Conservation (phyloP, 768 basidiomycete species). For the Leccinum subgranulosum region DNA sequence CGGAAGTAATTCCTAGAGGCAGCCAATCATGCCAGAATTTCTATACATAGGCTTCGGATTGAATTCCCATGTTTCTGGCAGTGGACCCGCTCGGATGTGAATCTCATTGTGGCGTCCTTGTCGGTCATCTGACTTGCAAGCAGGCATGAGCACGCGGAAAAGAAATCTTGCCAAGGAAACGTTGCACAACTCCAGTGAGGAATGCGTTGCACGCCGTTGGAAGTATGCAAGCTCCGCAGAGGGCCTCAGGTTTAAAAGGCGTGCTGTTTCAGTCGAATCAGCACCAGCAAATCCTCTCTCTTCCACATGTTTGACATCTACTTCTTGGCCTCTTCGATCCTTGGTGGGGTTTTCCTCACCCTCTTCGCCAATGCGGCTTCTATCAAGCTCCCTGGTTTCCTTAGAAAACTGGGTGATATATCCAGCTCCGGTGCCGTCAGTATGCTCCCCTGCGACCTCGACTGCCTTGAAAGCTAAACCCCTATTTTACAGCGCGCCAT, state of each 20-base stretch:
- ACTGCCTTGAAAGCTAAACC: background rate
- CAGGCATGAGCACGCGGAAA: background rate
- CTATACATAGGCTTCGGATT: background rate
- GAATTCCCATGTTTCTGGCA: background rate
- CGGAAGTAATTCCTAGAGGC: background rate
- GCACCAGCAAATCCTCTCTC: background rate
- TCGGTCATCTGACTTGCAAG: background rate
- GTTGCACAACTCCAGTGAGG: background rate
- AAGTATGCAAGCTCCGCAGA: background rate
- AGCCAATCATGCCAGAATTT: background rate
- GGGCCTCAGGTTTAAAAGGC: conserved; percentile 3
- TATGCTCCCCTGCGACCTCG: background rate
- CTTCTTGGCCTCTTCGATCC: conserved; percentile 8
- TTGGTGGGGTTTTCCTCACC: conserved; percentile 16
- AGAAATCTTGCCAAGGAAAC: background rate
- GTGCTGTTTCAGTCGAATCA: background rate
- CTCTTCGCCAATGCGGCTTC: conserved; percentile 12
- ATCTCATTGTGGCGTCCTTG: background rate
- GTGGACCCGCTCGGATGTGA: background rate
- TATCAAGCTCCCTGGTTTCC: conserved; percentile 4
- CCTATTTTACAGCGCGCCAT: conserved; percentile 1
- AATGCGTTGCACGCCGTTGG: background rate
- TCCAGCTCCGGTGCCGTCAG: conserved; percentile 6
- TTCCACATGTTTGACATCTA: conserved; percentile 14
- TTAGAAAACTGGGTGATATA: conserved; percentile 4